Evolutionary conservation across 495 filamentous ascomycete species (phyloP).

Genomic region (Emericellopsis terricola): DNA sequence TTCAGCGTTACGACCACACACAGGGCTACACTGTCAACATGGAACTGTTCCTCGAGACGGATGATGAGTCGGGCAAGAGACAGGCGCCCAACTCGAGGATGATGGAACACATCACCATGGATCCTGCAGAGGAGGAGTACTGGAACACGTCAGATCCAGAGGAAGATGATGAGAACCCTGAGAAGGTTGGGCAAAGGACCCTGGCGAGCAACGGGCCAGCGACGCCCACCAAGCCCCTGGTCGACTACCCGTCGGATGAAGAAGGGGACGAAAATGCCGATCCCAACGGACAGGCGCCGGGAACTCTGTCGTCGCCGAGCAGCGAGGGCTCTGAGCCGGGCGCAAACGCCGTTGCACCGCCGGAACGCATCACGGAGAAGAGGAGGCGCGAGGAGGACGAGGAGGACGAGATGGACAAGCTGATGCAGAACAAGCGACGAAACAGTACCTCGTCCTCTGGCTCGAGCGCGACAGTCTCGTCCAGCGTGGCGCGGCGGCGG

Average conservation of each 20-base stretch:
- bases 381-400: conserved; percentile 84
- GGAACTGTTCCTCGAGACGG: conserved; percentile 33
- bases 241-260: conserved; percentile 85
- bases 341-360: conserved; percentile 26
- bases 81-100: conserved; percentile 49
- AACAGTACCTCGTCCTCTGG: conserved; percentile 26
- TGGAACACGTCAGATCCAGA: conserved; percentile 89
- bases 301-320: conserved; percentile 4
- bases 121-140: conserved; percentile 80
- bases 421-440: conserved; percentile 49
- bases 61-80: conserved; percentile 30
- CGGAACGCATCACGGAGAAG: conserved; percentile 76
- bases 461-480: conserved; percentile 7
- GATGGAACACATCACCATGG: conserved; percentile 49
- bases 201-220: conserved; percentile 26
- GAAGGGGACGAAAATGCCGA: conserved; percentile 36
- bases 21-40: conserved; percentile 43
- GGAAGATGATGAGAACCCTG: conserved; percentile 32
- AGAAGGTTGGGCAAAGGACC: conserved; percentile 11
- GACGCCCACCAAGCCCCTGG: conserved; percentile 51
- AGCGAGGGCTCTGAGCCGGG: conserved; percentile 6
- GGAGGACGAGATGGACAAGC: conserved; percentile 65
- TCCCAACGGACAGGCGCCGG: conserved; percentile 12
- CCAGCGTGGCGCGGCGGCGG: conserved; percentile 5
- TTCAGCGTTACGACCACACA: conserved; percentile 65